Base-by-base conservation (phyloP, 208 protist species). In the Trypanosoma vivax region DNA sequence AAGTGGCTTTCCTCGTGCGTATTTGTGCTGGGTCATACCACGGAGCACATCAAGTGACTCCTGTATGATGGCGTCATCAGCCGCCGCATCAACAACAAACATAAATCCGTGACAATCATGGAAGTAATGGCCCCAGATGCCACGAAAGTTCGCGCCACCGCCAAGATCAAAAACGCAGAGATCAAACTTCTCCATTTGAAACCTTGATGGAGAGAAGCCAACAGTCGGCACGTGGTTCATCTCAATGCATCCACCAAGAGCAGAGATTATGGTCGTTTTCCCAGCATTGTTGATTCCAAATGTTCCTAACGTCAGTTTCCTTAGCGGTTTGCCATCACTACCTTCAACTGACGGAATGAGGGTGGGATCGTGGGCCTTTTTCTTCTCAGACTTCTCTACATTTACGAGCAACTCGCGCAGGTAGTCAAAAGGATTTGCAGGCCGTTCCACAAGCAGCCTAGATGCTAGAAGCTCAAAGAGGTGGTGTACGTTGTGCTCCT, bases 241-340 rank as follows among this genome's bases (percentile, higher is more conserved):
- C 9, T 98, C 97, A 21, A 97, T 80, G 51, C 98, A 86, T 1
- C 97, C 97, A 46, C 96, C 97, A 52, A 99, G 85, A 23, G 90
- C 79, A 35, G 98, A 98, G n/a, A 99, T 68, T 18, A 99, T 87
- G 9, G 97, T 99, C 10, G 98, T 99, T 75, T 99, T 99, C 25
- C 98, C 98, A 1, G 90, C 90, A 51, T 88, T 84, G 46, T 92
- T 81, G 38, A 96, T 41, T 41, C 90, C 90, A 57, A 96, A 94
- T 41, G 78, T 83, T 10, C 74, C 90, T 14, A 96, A 42, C 0
- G 90, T 92, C 23, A 96, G 77, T 42, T 70, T 87, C 64, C 62
- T 72, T 9, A 57, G 60, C 10, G 40, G 29, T 34, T 50, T 3
- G 29, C 3, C 31, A 7, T 10, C 37, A 13, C 42, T 54, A 2